phyloP scores from a whole-genome alignment of 2,329 filamentous ascomycete species.

The Passalora sequoiae region DNA sequence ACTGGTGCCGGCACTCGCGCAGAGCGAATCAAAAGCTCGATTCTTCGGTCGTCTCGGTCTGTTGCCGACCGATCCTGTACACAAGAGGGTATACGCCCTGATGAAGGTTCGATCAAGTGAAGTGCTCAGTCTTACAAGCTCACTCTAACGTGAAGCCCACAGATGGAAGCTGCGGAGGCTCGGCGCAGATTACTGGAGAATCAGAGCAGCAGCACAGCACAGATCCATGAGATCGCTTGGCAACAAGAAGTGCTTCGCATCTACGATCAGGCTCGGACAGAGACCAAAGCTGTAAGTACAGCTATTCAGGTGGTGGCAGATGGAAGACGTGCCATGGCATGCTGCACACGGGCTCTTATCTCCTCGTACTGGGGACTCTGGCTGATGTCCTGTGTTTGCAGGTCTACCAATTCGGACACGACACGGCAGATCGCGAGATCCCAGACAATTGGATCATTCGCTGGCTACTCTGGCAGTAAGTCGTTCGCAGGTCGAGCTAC shows the following conservation, averaged over 20 bases:
- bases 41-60: slow-evolving; percentile 39
- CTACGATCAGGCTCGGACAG: slow-evolving; percentile 33
- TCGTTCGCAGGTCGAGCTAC: too few species aligned
- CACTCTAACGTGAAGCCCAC: not conserved
- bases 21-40: slow-evolving; percentile 39
- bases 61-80: slow-evolving; percentile 31
- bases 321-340: too few species aligned
- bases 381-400: too few species aligned
- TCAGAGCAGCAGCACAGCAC: slow-evolving; percentile 35
- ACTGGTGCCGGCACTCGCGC: slow-evolving; percentile 27
- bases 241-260: slow-evolving; percentile 39
- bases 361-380: too few species aligned
- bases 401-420: slow-evolving; percentile 40
- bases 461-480: slow-evolving; percentile 49
- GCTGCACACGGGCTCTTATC: too few species aligned
- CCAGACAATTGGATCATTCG: slow-evolving; percentile 46
- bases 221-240: slow-evolving; percentile 43
- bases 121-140: not conserved
- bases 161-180: slow-evolving; percentile 39
- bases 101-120: slow-evolving; percentile 35
- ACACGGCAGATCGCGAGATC: slow-evolving; percentile 32
- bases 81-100: slow-evolving; percentile 35
- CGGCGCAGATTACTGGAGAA: slow-evolving; percentile 37
- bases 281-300: slow-evolving; percentile 35
- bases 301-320: too few species aligned